Evolutionary conservation across 805 yeast genomes (phyloP).

Genomic region (Myxozyma vanderwaltii): DNA sequence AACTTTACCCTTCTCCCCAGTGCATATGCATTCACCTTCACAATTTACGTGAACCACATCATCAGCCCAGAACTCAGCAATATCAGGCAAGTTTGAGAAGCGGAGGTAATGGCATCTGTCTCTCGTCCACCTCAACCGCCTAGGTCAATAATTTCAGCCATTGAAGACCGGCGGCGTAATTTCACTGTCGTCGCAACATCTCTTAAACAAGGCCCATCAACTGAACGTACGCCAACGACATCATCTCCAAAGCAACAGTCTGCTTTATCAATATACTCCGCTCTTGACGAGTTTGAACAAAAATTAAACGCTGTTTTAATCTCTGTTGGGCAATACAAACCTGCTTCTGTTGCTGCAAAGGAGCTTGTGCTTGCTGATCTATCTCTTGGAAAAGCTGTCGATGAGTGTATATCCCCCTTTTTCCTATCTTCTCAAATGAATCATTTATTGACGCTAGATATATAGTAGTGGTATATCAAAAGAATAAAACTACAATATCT

Average conservation of each 20-base stretch:
- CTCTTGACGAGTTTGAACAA: constrained; percentile 28
- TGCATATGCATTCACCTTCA: too few relatives aligned
- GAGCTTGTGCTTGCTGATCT: constrained; percentile 18
- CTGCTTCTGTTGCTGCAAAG: constrained; percentile 19
- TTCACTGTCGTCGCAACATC: too few relatives aligned
- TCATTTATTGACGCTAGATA: neutral
- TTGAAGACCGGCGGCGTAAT: constrained; percentile 5
- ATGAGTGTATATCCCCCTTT: constrained; percentile 14
- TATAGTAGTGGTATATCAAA: constrained; percentile 19
- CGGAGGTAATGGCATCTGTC: neutral
- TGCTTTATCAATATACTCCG: constrained; percentile 9
- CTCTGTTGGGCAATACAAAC: constrained; percentile 20
- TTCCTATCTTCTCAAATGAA: neutral
- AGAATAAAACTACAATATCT: constrained; percentile 32
- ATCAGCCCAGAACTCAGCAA: too few relatives aligned
- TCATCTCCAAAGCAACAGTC: neutral
- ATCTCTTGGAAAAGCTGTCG: constrained; percentile 13
- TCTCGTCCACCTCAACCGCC: constrained; percentile 2
- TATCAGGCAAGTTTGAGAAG: neutral
- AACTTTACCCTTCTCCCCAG: too few relatives aligned
- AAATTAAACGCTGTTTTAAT: constrained; percentile 12
- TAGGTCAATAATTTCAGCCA: constrained; percentile 7
- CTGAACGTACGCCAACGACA: neutral
- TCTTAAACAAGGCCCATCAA: neutral
- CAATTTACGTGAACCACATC: too few relatives aligned